Evolutionary conservation across 2,329 filamentous ascomycete species (phyloP), one percentile per base, ranked within the genome.

Genomic region (Penicillium sp.): DNA sequence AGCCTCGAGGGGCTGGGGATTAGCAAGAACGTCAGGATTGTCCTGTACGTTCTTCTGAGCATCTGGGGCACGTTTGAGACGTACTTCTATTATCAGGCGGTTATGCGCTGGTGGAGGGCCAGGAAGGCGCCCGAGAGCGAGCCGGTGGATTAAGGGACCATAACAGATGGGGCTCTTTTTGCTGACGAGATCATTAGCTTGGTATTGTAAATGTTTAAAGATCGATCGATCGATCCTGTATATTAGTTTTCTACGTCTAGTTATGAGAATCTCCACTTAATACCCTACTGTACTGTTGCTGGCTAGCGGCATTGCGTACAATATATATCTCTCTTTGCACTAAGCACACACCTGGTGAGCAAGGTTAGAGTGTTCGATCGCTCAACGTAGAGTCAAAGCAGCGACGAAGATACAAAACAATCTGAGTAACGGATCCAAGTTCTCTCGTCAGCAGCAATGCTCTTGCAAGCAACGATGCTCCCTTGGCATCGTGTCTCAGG

Each of bases 61-160:
- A 21, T 44, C 13, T 54, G 51, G 51, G 35, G 35, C 11, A 54
- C 51, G 5, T 41, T 38, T 7, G 51, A 54, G 51, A 54, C 51
- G 11, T 54, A 54, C 17, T 54, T 54, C 35, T 54, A 54, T 13
- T 54, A 54, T 13, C 51, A 45, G 38, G 35, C 38, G 2, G 11
- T 45, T 3, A 54, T 54, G 51, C 51, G 51, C 11, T 54, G 51
- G 51, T 54, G 51, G 51, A 41, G 38, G 7, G 30, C 23, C 9
- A 38, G n/a, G 50, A 53, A 53, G 2, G 11, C 13, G 35, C 35
- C 35, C 35, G 35, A 41, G 35, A 15, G 5, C 35, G 11, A 41
- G 35, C 13, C 11, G 13, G 35, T 41, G 11, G 35, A 41, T 13
- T 13, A 15, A 41, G 35, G 35, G 11, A 6, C 8, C 11, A 41